These are phyloP conservation scores for Thraustotheca clavata DNA, from an alignment of 352 stramenopile species.

Conservation along the genomic window DNA sequence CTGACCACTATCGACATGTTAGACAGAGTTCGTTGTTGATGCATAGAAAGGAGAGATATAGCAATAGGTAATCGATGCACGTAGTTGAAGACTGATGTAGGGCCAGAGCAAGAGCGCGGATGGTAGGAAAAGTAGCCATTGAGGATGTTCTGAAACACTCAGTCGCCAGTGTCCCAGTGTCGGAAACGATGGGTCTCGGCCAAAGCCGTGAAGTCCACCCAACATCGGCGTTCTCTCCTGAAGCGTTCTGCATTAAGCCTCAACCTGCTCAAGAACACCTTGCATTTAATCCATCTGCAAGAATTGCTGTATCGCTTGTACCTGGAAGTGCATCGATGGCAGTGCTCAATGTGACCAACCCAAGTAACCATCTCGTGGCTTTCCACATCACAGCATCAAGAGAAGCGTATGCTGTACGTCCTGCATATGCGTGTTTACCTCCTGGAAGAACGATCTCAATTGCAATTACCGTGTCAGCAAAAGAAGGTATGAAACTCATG, in stretches of 20 bases:
- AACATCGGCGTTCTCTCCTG: neutral
- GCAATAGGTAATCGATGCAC: neutral
- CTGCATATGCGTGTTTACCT: neutral
- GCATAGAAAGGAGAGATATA: too few relatives aligned
- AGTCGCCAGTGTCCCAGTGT: neutral
- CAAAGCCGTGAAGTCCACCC: neutral
- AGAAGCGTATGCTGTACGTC: neutral
- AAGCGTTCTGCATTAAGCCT: neutral
- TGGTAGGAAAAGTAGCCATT: neutral
- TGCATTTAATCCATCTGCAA: neutral
- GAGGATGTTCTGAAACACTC: constrained; percentile 1
- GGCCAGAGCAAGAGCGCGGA: neutral
- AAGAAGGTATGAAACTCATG: neutral
- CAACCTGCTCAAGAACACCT: neutral
- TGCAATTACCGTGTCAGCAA: neutral
- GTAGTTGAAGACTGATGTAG: too few relatives aligned
- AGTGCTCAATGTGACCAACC: constrained; percentile 11
- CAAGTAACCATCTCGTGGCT: neutral
- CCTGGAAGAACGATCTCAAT: neutral
- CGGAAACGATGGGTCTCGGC: constrained; percentile 3
- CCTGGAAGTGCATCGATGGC: neutral
- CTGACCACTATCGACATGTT: neutral
- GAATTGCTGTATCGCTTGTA: constrained; percentile 3
- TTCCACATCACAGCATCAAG: neutral
- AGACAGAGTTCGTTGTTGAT: too few relatives aligned